Evolutionary conservation across 768 basidiomycete species (phyloP), one percentile per base, ranked within the genome.

Genomic region (Pseudohyphozyma bogoriensis): DNA sequence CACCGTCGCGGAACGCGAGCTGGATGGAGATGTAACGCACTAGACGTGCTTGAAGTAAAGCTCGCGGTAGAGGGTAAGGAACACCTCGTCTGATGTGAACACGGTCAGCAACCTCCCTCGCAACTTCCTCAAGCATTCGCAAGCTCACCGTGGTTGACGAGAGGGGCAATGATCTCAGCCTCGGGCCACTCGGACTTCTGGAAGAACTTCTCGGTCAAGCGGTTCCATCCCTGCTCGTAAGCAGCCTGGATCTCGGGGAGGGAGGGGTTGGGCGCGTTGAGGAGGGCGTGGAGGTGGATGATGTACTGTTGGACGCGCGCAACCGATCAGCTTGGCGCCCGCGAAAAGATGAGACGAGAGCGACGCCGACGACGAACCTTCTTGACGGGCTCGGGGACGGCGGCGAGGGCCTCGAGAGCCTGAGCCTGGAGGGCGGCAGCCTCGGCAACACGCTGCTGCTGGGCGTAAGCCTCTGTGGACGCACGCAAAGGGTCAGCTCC

Each of bases 181-280:
- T 96, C 91, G 1, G 93, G 93, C 93, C 93, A 97, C 73, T 99
- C 93, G 3, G 83, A 84, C 73, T 86, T 88, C 9, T 89, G 74
- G 70, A 95, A 99, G 77, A 86, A 91, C 77, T 92, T 91, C 78
- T 95, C 89, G 0, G 93, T 95, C 72, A 92, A 83, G 64, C 87
- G 85, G 75, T 91, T 93, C 92, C 92, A 99, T 8, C 91, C 91
- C 53, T 85, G 89, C 77, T 96, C 92, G 71, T 99, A 99, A 54
- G 91, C 89, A 26, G 85, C 79, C 7, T 87, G 89, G 67, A 99
- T 93, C 69, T 91, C 87, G 7, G 83, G 78, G 3, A 95, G 80
- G 74, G 96, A 93, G 73, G 92, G 90, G 46, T 89, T 83, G 53
- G 86, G 78, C 37, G 96, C 87, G 26, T 91, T 86, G 79, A 66